Conservation (phyloP, 2,329 filamentous ascomycete species). For the Aspergillus pseudotamarii region DNA sequence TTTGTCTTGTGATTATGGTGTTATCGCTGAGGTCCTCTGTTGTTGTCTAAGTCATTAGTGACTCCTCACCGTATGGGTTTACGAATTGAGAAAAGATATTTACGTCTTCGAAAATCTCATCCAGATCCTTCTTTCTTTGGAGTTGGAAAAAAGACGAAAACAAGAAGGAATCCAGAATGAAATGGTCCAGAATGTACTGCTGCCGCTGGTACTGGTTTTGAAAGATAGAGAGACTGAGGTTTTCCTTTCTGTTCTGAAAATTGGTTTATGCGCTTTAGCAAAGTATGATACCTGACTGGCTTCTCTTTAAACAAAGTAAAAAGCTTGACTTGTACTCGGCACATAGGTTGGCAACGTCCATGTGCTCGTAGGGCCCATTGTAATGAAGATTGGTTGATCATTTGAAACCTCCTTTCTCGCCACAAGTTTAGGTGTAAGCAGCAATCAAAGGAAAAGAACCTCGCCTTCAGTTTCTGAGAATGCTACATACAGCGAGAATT, state of each 20-base stretch:
- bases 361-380: not conserved
- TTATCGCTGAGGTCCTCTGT: slow-evolving; percentile 15
- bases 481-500: not conserved
- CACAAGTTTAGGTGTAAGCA: not conserved
- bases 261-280: not conserved
- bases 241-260: not conserved
- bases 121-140: not conserved
- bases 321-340: not conserved
- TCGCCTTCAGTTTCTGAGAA: not conserved
- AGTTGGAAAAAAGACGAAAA: not conserved
- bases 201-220: not conserved
- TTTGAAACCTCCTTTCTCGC: too few species aligned
- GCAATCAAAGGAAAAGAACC: not conserved
- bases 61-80: slow-evolving; percentile 19
- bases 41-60: slow-evolving; percentile 8
- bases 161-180: not conserved
- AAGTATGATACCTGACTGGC: not conserved
- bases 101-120: slow-evolving; percentile 1
- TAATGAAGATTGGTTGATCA: not conserved
- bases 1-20: slow-evolving; percentile 17
- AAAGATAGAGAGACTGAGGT: not conserved
- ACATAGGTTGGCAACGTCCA: not conserved
- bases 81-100: slow-evolving; percentile 21
- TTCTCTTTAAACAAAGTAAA: not conserved
- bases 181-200: not conserved